Conservation (phyloP, 768 basidiomycete genomes). For the Serendipita sp. region DNA sequence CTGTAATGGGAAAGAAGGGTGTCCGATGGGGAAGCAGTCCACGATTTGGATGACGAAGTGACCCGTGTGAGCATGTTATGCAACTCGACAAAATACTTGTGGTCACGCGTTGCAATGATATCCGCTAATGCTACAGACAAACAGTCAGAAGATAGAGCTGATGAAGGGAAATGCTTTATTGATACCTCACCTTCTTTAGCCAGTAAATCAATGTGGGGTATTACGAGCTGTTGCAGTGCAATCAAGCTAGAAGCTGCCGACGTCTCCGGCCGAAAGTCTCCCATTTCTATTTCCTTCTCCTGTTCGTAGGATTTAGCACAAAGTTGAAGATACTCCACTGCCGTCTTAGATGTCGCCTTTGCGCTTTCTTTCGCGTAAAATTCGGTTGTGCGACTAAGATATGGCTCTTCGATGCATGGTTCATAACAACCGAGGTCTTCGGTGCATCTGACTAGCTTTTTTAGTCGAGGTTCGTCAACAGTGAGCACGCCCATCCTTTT, state of each 20-base stretch:
- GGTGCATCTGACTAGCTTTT: background rate
- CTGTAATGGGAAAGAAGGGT: constrained; percentile 25
- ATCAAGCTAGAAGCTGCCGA: background rate
- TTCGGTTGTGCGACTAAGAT: background rate
- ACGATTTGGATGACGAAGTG: background rate
- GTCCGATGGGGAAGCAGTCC: background rate
- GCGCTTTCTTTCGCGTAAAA: background rate
- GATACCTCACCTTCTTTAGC: background rate
- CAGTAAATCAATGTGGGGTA: background rate
- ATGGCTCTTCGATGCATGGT: background rate
- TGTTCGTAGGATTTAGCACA: background rate
- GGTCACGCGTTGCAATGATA: background rate
- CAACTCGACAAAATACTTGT: background rate
- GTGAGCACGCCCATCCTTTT: background rate
- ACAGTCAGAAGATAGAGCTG: background rate
- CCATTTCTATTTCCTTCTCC: background rate
- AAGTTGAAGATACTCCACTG: background rate
- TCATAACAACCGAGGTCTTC: background rate
- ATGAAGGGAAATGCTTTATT: background rate
- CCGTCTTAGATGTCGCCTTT: too few species aligned
- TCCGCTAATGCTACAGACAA: background rate
- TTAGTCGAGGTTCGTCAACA: background rate
- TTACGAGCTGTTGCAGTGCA: background rate
- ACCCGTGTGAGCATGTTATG: background rate
- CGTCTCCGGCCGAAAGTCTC: background rate